Conservation (phyloP, 139 green algal genomes). For the Spirogloea muscicola region DNA sequence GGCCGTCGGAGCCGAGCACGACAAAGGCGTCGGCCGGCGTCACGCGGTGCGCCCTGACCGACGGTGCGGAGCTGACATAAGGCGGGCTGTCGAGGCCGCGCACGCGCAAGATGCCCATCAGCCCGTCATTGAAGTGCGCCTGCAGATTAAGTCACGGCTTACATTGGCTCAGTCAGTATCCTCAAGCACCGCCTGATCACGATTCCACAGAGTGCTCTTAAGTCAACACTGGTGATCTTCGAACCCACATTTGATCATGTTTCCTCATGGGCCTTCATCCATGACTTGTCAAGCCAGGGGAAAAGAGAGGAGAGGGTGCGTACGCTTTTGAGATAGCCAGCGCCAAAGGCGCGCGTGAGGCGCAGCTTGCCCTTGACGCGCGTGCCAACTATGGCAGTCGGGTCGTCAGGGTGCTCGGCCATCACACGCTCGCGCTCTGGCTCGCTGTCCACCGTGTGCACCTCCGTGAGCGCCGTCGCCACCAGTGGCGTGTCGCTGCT, state of each 20-base stretch:
- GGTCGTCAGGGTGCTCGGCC: slow-evolving; percentile 22
- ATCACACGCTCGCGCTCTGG: slow-evolving; percentile 10
- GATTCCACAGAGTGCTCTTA: too few relatives aligned
- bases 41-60: not conserved
- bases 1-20: slow-evolving; percentile 73
- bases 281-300: too few relatives aligned
- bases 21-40: slow-evolving; percentile 34
- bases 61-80: slow-evolving; percentile 18
- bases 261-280: too few relatives aligned
- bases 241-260: too few relatives aligned
- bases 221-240: too few relatives aligned
- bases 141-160: too few relatives aligned
- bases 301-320: too few relatives aligned
- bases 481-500: not conserved
- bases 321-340: slow-evolving; percentile 33
- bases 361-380: slow-evolving; percentile 35
- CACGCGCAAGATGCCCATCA: slow-evolving; percentile 35
- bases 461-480: slow-evolving; percentile 7
- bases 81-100: slow-evolving; percentile 11
- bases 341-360: slow-evolving; percentile 36
- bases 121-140: slow-evolving; percentile 26
- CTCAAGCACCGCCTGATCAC: too few relatives aligned
- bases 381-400: not conserved
- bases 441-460: slow-evolving; percentile 21
- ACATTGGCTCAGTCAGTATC: too few relatives aligned